Conservation (phyloP, 441 rosid species). For the Populus hybrid region DNA sequence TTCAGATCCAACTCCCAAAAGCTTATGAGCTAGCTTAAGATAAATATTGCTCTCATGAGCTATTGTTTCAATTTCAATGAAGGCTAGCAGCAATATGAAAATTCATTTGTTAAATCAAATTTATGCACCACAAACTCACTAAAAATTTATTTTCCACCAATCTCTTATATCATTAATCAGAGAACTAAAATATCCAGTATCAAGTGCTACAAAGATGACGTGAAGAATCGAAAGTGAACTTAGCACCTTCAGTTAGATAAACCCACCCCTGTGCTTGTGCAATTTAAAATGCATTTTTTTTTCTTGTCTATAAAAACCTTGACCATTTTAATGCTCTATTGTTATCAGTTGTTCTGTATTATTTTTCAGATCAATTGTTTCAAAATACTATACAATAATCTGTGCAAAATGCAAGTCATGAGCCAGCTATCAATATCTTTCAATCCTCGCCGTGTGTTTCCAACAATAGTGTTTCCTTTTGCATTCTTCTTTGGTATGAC, state of each 20-base stretch:
- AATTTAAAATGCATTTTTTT: background rate
- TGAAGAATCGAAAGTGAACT: background rate
- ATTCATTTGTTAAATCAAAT: no score
- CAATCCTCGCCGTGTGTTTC: background rate
- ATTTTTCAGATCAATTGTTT: background rate
- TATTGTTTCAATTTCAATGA: no score
- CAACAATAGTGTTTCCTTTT: background rate
- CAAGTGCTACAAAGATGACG: background rate
- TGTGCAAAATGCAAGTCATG: background rate
- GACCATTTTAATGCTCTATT: no score
- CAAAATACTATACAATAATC: background rate
- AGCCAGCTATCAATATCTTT: background rate
- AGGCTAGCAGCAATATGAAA: no score
- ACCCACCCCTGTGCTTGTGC: background rate
- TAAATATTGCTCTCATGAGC: no score
- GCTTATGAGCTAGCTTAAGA: no score
- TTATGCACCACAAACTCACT: no score
- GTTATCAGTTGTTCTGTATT: background rate
- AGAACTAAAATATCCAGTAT: background rate
- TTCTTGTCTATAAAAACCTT: background rate
- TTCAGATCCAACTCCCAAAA: no score
- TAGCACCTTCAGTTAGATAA: background rate
- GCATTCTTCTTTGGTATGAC: background rate
- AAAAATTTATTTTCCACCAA: background rate
- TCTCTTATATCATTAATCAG: background rate